Evolutionary conservation across 2,329 filamentous ascomycete species (phyloP), one percentile per base, ranked within the genome.

Genomic region (Paecilomyces sp.): DNA sequence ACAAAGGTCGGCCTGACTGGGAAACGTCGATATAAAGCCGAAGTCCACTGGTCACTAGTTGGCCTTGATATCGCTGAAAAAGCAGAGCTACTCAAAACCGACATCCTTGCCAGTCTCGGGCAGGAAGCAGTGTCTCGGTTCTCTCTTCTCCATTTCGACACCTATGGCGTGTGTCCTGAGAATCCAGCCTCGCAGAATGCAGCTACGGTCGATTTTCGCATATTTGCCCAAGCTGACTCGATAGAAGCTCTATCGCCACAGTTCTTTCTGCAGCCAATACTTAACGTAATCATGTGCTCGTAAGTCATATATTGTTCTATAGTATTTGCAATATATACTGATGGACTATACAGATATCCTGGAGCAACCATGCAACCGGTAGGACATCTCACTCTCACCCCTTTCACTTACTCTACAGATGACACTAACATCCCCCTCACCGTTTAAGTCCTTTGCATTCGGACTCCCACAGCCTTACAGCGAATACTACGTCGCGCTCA

Each of bases 1-100:
- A 83, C 80, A 11, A 83, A 83, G 66, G 71, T 79, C 18, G 80
- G 78, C 15, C 67, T 82, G 57, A 79, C 78, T 1, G 79, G 77
- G 0, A 68, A 68, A 22, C 78, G 77, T 9, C 79, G 79, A 36
- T 80, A 76, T 64, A 77, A 81, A 66, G 79, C 79, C 8, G 78
- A 81, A 64, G 68, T 72, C 1, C 72, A 72, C 52, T 80, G 74
- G 65, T 81, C 76, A 64, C 68, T 80, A 9, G 73, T 72, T 5
- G 80, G 76, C 3, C 74, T 77, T 28, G 76, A 80, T 67, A 76
- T 80, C 59, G 62, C 72, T 54, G 74, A 73, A 54, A 82, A 83
- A 66, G 77, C 74, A 1, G 68, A 73, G n/a, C 77, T 80, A 75
- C 68, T 79, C 3, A 76, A 81, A 61, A 64, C 69, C 2, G 78